Percentiles rank a stretch among this genome's conserved stretches.
phyloP scores from a whole-genome alignment of 805 yeast genomes.

The Cyberlindnera mississippiensis region DNA sequence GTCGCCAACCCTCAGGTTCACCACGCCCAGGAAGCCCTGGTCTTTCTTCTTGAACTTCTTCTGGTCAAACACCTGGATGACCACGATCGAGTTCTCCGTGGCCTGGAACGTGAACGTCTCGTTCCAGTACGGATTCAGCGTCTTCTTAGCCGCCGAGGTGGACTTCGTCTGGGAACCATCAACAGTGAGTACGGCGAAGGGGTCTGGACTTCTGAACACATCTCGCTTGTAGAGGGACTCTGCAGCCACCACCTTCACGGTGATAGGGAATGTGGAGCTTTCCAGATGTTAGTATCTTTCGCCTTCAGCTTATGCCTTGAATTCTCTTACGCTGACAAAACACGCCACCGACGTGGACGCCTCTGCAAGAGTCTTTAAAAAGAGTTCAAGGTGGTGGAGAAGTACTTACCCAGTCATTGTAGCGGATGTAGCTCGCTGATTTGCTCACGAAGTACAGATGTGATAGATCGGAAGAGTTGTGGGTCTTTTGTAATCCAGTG shows the following conservation, averaged over 20 bases:
- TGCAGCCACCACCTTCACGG: conserved; percentile 84
- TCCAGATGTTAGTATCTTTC: conserved; percentile 18
- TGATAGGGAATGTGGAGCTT: conserved; percentile 19
- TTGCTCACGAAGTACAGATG: background rate
- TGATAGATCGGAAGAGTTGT: background rate
- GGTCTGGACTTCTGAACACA: conserved; percentile 94
- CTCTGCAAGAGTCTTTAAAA: background rate
- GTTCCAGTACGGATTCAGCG: conserved; percentile 97
- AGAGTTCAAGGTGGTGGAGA: background rate
- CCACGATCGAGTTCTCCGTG: conserved; percentile 76
- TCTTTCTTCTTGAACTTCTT: conserved; percentile 97
- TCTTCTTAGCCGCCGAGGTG: conserved; percentile 89
- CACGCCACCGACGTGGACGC: background rate
- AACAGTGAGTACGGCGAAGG: conserved; percentile 95
- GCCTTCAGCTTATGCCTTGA: background rate
- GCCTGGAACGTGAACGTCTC: conserved; percentile 79
- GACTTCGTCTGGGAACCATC: conserved; percentile 96
- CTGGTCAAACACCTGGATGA: conserved; percentile 94
- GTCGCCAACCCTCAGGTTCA: conserved; percentile 86
- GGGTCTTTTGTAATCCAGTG: background rate
- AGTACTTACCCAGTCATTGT: conserved; percentile 7
- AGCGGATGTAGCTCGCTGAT: background rate
- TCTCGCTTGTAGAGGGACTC: conserved; percentile 95
- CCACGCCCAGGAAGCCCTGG: conserved; percentile 97
- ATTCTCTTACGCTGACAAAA: background rate